These are phyloP conservation scores for Serendipita vermifera DNA, from an alignment of 768 basidiomycete species.

Conservation along the genomic window DNA sequence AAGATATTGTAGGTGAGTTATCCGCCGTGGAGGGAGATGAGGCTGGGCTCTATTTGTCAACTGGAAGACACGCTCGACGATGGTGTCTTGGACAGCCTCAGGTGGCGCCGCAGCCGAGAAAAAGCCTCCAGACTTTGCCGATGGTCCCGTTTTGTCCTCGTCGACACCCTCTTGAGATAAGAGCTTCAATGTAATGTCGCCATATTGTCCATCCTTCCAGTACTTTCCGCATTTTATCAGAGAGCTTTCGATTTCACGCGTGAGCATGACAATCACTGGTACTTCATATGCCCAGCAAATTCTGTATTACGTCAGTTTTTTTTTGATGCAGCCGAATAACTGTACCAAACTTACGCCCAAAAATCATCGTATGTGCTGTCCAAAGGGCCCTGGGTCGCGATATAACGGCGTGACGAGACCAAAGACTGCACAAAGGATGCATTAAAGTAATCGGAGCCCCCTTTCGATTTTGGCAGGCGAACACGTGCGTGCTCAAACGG, in stretches of 20 bases:
- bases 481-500: constrained; percentile 94
- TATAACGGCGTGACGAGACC: constrained; percentile 70
- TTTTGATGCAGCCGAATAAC: neutral
- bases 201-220: constrained; percentile 55
- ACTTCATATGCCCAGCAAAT: constrained; percentile 92
- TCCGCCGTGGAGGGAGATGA: constrained; percentile 42
- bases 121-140: constrained; percentile 16
- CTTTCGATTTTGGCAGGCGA: constrained; percentile 36
- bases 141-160: constrained; percentile 20
- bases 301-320: constrained; percentile 25
- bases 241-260: constrained; percentile 78
- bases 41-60: constrained; percentile 53
- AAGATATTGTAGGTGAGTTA: constrained; percentile 84
- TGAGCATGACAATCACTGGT: constrained; percentile 93
- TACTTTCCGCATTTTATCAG: constrained; percentile 85
- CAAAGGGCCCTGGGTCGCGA: constrained; percentile 91
- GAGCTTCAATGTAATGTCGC: constrained; percentile 50
- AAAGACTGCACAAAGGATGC: constrained; percentile 86
- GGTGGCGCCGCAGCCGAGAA: constrained; percentile 13
- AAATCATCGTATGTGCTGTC: constrained; percentile 84
- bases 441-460: constrained; percentile 84
- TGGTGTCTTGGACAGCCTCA: constrained; percentile 31
- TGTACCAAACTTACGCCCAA: constrained; percentile 61
- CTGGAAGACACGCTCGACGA: constrained; percentile 40
- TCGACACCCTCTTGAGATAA: constrained; percentile 36